Base-by-base conservation (phyloP, 768 basidiomycete species). In the Lentinula sp. region DNA sequence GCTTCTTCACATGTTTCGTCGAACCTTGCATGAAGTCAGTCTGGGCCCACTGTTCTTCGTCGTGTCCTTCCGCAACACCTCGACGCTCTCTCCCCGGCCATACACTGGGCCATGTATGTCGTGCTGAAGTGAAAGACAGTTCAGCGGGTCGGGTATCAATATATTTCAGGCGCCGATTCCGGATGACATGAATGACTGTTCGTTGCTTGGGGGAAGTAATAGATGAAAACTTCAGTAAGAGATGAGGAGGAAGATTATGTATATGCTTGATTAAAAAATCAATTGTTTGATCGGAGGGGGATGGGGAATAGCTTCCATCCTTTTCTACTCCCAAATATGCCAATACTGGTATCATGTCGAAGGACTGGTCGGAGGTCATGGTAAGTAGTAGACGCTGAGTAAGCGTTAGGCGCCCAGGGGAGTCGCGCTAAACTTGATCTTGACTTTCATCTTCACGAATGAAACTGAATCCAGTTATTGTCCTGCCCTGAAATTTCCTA, bases 81-180 rank as follows among this genome's bases (percentile, higher is more conserved):
- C 73, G 66, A 6, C 77, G 74, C 60, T 81, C 81, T 43, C 73
- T 71, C 1, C 87, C 85, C 37, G 81, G 76, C 86, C 89, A 93
- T 12, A 93, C 72, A 23, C 76, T 68, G 7, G 90, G 86, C 90
- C 91, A 93, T 28, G 71, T 74, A 35, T 70, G 77, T 49, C 76
- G 78, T 6, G 87, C 91, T 28, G 73, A 67, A 3, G 72, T 71
- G 66, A 87, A 84, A 16, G 70, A 70, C 4, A 93, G 75, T 63
- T 86, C 81, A 4, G 74, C 70, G 18, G 90, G 87, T 54, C 76
- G 73, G 15, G 78, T 79, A 46, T 77, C 77, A 20, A 77, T 76
- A 72, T 86, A 92, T 65, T 79, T 81, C 20, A 89, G 76, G 8
- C 91, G 81, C 52, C 91, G 77, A 70, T 93, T 94, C 41, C 91